phyloP scores from a whole-genome alignment of 139 green algal species.

The Medakamo hakoo region DNA sequence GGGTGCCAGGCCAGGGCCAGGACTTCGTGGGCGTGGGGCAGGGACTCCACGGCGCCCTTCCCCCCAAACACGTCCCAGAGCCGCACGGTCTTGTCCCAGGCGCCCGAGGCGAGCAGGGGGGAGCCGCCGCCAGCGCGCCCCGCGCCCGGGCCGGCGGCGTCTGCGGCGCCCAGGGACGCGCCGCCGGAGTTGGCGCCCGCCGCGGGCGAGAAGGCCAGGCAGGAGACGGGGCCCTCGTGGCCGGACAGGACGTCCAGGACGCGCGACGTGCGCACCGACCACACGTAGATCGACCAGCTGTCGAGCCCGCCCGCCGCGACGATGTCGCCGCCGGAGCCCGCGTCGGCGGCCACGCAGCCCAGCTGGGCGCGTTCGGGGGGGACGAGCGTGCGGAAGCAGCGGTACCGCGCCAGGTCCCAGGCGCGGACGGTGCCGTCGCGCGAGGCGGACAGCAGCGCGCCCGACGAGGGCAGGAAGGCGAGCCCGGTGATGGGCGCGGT shows the following conservation, averaged over 20 bases:
- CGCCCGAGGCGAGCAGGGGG: conserved; percentile 57
- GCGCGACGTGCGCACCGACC: conserved; percentile 76
- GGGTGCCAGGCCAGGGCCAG: conserved; percentile 71
- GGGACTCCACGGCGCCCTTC: conserved; percentile 50
- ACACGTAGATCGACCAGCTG: conserved; percentile 87
- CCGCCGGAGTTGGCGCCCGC: too few relatives aligned
- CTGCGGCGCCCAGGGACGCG: too few relatives aligned
- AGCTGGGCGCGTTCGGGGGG: conserved; percentile 70
- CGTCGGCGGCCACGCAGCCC: conserved; percentile 67
- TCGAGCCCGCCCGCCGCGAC: conserved; percentile 30
- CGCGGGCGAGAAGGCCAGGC: conserved; percentile 62
- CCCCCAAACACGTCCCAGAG: conserved; percentile 76
- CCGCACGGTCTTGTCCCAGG: conserved; percentile 79
- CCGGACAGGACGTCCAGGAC: conserved; percentile 82
- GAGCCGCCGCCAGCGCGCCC: too few relatives aligned
- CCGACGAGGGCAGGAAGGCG: conserved; percentile 40
- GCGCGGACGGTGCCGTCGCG: conserved; percentile 86
- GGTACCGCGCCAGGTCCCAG: conserved; percentile 79
- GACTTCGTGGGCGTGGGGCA: conserved; percentile 85
- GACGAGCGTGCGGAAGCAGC: conserved; percentile 92
- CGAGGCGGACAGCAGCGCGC: conserved; percentile 14
- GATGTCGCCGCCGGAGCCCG: conserved; percentile 63
- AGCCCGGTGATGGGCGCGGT: conserved; percentile 64
- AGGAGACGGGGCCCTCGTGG: conserved; percentile 78
- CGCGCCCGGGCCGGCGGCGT: too few relatives aligned